These are phyloP conservation scores for Spinellus fusiger DNA, from an alignment of 192 early-diverging fungal species.

Conservation along the genomic window DNA sequence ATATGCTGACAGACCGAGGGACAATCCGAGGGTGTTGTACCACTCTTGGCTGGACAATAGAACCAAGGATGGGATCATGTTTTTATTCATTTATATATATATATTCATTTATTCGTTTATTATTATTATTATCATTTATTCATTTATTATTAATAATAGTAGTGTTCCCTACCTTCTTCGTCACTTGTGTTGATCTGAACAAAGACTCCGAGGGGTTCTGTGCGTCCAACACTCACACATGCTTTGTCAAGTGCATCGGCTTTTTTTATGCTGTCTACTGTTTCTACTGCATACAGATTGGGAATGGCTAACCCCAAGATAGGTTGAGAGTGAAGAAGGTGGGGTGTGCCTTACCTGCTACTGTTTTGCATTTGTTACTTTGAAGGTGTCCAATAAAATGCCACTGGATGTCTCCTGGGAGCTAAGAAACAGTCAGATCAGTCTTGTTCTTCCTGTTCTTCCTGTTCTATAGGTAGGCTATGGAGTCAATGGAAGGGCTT, in stretches of 20 bases:
- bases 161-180: slow-evolving; percentile 60
- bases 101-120: not conserved
- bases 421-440: slow-evolving; percentile 22
- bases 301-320: too few relatives aligned
- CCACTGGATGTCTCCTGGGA: slow-evolving; percentile 91
- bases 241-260: slow-evolving; percentile 79
- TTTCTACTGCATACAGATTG: slow-evolving; percentile 91
- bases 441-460: not conserved
- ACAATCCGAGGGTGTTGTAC: slow-evolving; percentile 50
- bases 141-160: not conserved
- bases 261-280: slow-evolving; percentile 79
- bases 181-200: slow-evolving; percentile 94
- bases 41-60: slow-evolving; percentile 65
- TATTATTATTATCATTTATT: not conserved
- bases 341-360: slow-evolving; percentile 43
- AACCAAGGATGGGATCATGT: slow-evolving; percentile 4
- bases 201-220: slow-evolving; percentile 68
- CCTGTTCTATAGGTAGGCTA: not conserved
- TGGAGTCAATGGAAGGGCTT: slow-evolving; percentile 2
- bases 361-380: slow-evolving; percentile 91
- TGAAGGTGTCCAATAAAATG: slow-evolving; percentile 97
- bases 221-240: slow-evolving; percentile 44
- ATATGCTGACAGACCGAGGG: slow-evolving; percentile 61
- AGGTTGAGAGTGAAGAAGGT: not conserved
- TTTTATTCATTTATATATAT: not conserved